These are phyloP conservation scores for Aspergillus hiratsukae DNA, from an alignment of 2,329 filamentous ascomycete species.

Conservation along the genomic window DNA sequence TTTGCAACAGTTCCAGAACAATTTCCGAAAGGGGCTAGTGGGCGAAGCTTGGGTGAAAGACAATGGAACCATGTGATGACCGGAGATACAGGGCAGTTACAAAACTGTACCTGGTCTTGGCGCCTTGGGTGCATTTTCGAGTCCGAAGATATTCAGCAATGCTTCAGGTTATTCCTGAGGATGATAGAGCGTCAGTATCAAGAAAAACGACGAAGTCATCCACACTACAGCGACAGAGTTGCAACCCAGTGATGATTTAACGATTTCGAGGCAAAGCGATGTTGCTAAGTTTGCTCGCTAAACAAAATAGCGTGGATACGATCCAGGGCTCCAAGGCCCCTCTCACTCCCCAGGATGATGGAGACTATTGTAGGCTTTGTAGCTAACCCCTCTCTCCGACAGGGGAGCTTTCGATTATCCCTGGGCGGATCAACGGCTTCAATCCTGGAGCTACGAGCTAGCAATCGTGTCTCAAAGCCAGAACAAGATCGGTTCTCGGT, in stretches of 20 bases:
- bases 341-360: constrained; percentile 6
- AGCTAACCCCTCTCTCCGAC: constrained; percentile 15
- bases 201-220: neutral
- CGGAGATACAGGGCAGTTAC: neutral
- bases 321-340: neutral
- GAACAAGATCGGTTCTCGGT: neutral
- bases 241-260: neutral
- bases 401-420: constrained; percentile 18
- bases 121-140: neutral
- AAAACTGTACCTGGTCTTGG: neutral
- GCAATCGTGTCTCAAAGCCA: neutral
- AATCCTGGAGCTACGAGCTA: neutral
- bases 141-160: neutral
- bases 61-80: constrained; percentile 1
- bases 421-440: constrained; percentile 29
- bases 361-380: constrained; percentile 14
- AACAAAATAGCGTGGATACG: neutral
- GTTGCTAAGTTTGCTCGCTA: neutral
- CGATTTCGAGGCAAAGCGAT: neutral
- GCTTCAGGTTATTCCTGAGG: neutral
- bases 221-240: neutral
- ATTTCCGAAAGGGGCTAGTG: constrained; percentile 5
- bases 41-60: constrained; percentile 9
- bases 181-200: neutral
- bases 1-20: constrained; percentile 6